A percentile compares a stretch with the other conserved stretches of the same genome.
Conservation (phyloP, 73 alveolate genomes). For the Paraurostyla sp. region DNA sequence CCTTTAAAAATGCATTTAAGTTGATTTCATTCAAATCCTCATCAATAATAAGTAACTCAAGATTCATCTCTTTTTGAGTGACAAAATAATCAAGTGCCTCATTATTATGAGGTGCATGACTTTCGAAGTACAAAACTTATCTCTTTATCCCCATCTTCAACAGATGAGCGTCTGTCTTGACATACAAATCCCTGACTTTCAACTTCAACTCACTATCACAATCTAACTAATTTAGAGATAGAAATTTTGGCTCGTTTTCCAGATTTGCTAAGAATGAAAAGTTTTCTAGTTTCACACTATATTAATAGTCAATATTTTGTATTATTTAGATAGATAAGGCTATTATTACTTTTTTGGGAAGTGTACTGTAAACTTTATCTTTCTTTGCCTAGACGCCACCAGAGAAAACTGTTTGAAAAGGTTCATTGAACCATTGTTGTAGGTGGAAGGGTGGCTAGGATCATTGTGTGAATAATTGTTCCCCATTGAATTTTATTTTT, state of each 20-base stretch:
- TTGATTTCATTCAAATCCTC: background rate
- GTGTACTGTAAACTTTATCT: too few species aligned
- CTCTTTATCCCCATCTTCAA: background rate
- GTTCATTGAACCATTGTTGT: background rate
- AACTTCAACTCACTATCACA: too few species aligned
- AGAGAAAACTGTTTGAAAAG: too few species aligned
- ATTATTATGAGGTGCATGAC: background rate
- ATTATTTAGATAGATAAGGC: too few species aligned
- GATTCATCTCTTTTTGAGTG: background rate
- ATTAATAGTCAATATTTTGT: too few species aligned
- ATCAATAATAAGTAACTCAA: background rate
- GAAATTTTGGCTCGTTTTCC: too few species aligned
- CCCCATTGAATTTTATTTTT: slow-evolving; percentile 25
- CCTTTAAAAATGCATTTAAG: background rate
- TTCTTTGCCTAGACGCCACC: background rate
- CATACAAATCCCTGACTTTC: too few species aligned
- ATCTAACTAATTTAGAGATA: too few species aligned
- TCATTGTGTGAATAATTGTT: background rate
- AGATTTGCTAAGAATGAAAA: too few species aligned
- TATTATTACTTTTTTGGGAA: too few species aligned
- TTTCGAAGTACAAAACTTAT: slow-evolving; percentile 10
- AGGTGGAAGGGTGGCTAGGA: background rate
- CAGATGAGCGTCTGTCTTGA: background rate
- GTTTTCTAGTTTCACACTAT: too few species aligned
- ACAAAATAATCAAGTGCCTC: slow-evolving; percentile 46